Base-by-base conservation (phyloP, 2,329 filamentous ascomycete species). In the Trichophyton simii region DNA sequence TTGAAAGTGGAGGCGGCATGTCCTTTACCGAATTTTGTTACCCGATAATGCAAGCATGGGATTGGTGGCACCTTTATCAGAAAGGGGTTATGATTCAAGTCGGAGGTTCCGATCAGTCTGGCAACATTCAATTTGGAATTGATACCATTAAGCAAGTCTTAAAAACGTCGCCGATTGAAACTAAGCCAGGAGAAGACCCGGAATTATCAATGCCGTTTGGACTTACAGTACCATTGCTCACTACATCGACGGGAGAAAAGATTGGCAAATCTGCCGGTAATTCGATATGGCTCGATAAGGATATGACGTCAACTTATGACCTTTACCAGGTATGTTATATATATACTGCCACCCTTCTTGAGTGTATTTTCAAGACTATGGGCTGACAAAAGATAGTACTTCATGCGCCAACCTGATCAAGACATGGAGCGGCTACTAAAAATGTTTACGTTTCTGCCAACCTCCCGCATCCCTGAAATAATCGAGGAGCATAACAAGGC, bases 191-290 rank as follows among this genome's bases (percentile, higher is more conserved):
- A 3, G 58, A 66, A 55, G 59, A 65, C 15, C 60, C 60, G 5
- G 73, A 77, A 15, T 13, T 75, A 18, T 70, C 73, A 34, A 70
- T 73, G 15, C 89, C 91, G 0, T 82, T 92, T 64, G 94, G 94
- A 6, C 87, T 99, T 67, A 97, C 94, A 0, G 90, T 92, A 0
- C 94, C 94, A 0, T 82, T 99, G 1, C 78, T 99, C 42, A 96
- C 91, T 0, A 91, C 92, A 59, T 80, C 88, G 0, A 83, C 88
- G 0, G 94, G 94, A 18, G 84, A 84, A 70, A 99, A 99, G 74
- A 91, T 97, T 68, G 94, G 94, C 59, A 99, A 99, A 77, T 95
- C 87, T 65, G 88, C 90, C 1, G 92, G 91, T 28, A 97, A 97
- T 72, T 91, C 92, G 1, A 76, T 99, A 41, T 99, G 94, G 94